These are phyloP conservation scores for Geotrichum phurueaensis DNA, from an alignment of 1,139 yeast genomes.

Conservation along the genomic window DNA sequence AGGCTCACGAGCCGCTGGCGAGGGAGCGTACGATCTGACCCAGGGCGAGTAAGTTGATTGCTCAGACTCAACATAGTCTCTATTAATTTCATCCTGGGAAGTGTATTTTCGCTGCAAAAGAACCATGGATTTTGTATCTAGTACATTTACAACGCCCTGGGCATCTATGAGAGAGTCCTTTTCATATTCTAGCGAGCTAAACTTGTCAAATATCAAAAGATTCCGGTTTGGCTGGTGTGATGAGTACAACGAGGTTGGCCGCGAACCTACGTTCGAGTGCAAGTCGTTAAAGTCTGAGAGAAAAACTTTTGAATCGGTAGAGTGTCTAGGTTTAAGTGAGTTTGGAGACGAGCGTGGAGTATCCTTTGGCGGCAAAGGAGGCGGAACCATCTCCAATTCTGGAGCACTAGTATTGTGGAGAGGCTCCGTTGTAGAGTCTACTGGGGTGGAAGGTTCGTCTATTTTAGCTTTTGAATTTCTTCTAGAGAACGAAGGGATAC, in stretches of 20 bases:
- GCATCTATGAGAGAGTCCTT: conserved; percentile 33
- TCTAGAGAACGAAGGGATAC: conserved; percentile 14
- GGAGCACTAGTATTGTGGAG: not conserved
- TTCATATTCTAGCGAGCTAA: conserved; percentile 32
- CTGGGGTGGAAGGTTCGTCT: not conserved
- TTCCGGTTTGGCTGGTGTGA: conserved; percentile 11
- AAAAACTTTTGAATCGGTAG: conserved; percentile 3
- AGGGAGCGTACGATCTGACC: conserved; percentile 35
- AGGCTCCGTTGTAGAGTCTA: not conserved
- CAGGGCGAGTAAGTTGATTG: conserved; percentile 33
- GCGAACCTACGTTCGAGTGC: conserved; percentile 13
- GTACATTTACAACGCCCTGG: conserved; percentile 30
- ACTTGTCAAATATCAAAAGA: conserved; percentile 24
- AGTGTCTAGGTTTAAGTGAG: not conserved
- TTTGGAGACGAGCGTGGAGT: not conserved
- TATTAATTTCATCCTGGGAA: conserved; percentile 20
- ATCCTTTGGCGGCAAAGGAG: conserved; percentile 11
- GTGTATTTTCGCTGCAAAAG: conserved; percentile 30
- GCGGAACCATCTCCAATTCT: conserved; percentile 3
- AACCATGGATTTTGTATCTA: conserved; percentile 29
- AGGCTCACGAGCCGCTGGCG: conserved; percentile 31
- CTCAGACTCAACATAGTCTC: conserved; percentile 28
- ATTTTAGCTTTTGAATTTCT: not conserved
- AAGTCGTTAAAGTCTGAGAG: conserved; percentile 7
- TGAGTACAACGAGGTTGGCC: conserved; percentile 15